A percentile compares a stretch with the other conserved stretches of the same genome.
Conservation (phyloP, 1,284 basidiomycete genomes). For the Rhodotorula sp. region DNA sequence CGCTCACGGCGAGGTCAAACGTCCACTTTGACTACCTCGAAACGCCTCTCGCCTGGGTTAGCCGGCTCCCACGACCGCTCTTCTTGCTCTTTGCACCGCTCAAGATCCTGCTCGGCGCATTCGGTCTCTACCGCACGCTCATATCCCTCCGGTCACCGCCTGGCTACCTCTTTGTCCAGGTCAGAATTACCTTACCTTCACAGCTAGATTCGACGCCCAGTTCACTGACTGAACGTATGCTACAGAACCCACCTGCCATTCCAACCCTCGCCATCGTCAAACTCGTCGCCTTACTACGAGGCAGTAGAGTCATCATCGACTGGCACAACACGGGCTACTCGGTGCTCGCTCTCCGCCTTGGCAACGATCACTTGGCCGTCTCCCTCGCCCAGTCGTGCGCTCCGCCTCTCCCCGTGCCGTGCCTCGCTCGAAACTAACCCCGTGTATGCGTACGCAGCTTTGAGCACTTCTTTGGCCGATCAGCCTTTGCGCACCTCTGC, state of each 20-base stretch:
- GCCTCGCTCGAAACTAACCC: background rate
- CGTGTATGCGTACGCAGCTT: conserved; percentile 59
- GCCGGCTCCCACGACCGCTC: conserved; percentile 56
- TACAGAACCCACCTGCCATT: conserved; percentile 91
- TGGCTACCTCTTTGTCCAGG: conserved; percentile 86
- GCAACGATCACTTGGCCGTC: conserved; percentile 66
- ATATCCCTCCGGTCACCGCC: conserved; percentile 65
- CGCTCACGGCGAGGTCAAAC: conserved; percentile 63
- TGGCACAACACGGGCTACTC: conserved; percentile 99
- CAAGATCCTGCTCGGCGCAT: conserved; percentile 71
- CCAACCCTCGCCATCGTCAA: conserved; percentile 86
- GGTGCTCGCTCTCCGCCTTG: conserved; percentile 80
- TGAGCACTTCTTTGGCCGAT: conserved; percentile 71
- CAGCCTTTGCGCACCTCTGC: conserved; percentile 86
- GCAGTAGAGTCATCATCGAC: conserved; percentile 88
- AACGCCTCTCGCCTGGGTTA: conserved; percentile 61
- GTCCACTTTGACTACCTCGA: conserved; percentile 67
- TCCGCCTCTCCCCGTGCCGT: background rate
- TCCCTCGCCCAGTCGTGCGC: conserved; percentile 67
- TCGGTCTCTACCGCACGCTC: conserved; percentile 63
- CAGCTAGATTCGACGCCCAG: background rate
- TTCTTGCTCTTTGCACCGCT: conserved; percentile 77
- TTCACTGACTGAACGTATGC: conserved; percentile 1
- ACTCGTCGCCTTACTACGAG: conserved; percentile 60
- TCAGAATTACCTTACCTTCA: conserved; percentile 52